phyloP scores from a whole-genome alignment of 2,329 filamentous ascomycete genomes.

The Verticillium dahliae region DNA sequence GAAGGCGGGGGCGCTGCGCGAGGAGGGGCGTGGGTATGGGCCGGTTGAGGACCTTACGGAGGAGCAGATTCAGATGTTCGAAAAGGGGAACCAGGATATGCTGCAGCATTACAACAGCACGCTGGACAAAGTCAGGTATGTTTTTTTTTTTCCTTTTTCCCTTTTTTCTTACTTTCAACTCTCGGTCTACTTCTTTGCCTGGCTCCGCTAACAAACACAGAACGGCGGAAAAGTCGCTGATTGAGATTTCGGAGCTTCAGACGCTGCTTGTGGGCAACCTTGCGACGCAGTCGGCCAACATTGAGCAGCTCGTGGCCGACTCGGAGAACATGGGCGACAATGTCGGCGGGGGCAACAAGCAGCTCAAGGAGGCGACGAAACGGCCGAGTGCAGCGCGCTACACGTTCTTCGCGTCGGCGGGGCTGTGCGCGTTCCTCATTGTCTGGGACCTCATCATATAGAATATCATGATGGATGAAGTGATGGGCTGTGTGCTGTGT shows the following conservation, averaged over 20 bases:
- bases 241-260: constrained; percentile 91
- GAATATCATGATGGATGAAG: constrained; percentile 2
- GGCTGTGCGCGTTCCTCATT: constrained; percentile 67
- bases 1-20: constrained; percentile 14
- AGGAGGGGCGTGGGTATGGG: constrained; percentile 14
- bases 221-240: constrained; percentile 79
- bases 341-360: constrained; percentile 80
- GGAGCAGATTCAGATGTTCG: constrained; percentile 90
- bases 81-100: constrained; percentile 87
- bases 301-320: constrained; percentile 82
- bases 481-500: background rate
- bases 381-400: constrained; percentile 66
- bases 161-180: too few relatives aligned
- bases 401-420: constrained; percentile 75
- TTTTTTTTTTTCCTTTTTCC: background rate
- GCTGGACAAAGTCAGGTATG: constrained; percentile 88
- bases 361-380: constrained; percentile 77
- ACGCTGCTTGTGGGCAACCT: constrained; percentile 83
- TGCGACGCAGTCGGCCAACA: constrained; percentile 77
- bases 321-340: constrained; percentile 78
- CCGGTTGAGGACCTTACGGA: constrained; percentile 55
- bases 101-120: constrained; percentile 89
- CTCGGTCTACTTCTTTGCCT: too few relatives aligned
- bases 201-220: constrained; percentile 35
- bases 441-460: constrained; percentile 68